A percentile compares a stretch with the other conserved stretches of the same genome.
Evolutionary conservation across 352 stramenopile species (phyloP).

Genomic region (Aphanomyces invadans): DNA sequence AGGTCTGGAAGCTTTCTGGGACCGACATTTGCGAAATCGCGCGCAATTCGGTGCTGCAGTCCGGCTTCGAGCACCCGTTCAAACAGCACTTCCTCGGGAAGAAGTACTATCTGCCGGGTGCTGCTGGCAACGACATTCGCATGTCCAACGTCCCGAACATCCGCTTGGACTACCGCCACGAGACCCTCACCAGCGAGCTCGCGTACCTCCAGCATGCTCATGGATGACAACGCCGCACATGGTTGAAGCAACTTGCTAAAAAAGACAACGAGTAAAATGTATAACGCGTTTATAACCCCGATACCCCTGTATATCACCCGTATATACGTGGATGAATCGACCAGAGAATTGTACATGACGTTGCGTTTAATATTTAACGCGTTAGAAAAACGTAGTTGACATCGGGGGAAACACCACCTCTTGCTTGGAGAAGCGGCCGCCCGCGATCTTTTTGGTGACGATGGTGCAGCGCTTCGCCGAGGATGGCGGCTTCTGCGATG

Average conservation of each 20-base stretch:
- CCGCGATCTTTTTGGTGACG: background rate
- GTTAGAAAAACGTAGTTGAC: background rate
- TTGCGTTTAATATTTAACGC: background rate
- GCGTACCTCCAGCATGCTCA: slow-evolving; percentile 13
- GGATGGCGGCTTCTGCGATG: background rate
- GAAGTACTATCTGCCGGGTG: slow-evolving; percentile 76
- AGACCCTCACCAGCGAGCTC: slow-evolving; percentile 66
- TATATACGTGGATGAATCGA: too few relatives aligned
- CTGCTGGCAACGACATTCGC: slow-evolving; percentile 84
- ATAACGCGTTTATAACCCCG: too few relatives aligned
- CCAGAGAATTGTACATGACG: too few relatives aligned
- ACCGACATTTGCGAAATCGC: slow-evolving; percentile 98
- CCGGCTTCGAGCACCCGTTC: slow-evolving; percentile 95
- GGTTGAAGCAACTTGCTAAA: background rate
- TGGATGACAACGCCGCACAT: background rate
- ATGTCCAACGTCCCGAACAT: slow-evolving; percentile 94
- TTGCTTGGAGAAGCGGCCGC: background rate
- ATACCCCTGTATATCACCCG: too few relatives aligned
- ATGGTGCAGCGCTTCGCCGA: background rate
- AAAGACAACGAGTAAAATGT: too few relatives aligned
- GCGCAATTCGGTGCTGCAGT: slow-evolving; percentile 97
- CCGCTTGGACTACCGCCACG: slow-evolving; percentile 83
- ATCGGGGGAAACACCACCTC: background rate
- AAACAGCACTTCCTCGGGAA: slow-evolving; percentile 96
- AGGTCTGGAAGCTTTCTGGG: slow-evolving; percentile 93